Conservation (phyloP, 768 basidiomycete genomes). For the Trametopsis cervina region DNA sequence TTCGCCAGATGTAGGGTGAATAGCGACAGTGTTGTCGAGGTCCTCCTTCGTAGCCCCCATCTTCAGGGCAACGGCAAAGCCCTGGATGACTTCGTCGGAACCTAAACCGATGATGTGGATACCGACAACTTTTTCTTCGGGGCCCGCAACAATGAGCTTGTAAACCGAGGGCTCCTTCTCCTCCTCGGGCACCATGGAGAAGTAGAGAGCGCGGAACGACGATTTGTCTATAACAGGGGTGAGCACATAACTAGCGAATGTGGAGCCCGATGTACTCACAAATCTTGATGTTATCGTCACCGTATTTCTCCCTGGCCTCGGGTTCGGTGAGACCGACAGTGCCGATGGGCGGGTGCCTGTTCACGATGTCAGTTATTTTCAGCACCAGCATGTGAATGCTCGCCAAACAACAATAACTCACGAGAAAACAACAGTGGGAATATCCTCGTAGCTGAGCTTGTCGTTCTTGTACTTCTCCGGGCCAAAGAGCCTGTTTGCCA, state of each 20-base stretch:
- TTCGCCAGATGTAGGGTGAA: slow-evolving; percentile 84
- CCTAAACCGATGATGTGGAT: slow-evolving; percentile 89
- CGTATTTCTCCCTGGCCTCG: slow-evolving; percentile 82
- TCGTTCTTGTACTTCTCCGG: slow-evolving; percentile 79
- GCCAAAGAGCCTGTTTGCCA: slow-evolving; percentile 89
- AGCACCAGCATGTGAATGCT: background rate
- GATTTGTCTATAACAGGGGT: slow-evolving; percentile 75
- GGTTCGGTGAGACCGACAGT: slow-evolving; percentile 94
- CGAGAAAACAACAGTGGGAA: slow-evolving; percentile 97
- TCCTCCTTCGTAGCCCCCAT: slow-evolving; percentile 86
- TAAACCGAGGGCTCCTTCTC: slow-evolving; percentile 95
- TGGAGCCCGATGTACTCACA: no score
- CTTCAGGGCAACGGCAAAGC: slow-evolving; percentile 95
- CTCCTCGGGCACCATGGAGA: slow-evolving; percentile 81
- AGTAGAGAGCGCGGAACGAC: slow-evolving; percentile 81
- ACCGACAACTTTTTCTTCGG: slow-evolving; percentile 94
- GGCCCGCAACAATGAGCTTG: slow-evolving; percentile 83
- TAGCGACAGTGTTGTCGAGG: slow-evolving; percentile 84
- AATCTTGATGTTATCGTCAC: slow-evolving; percentile 81
- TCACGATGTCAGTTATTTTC: slow-evolving; percentile 5
- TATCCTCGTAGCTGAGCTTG: slow-evolving; percentile 83
- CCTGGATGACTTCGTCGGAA: slow-evolving; percentile 92
- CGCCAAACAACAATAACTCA: slow-evolving; percentile 34
- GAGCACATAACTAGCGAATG: no score
- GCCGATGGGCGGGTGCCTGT: slow-evolving; percentile 90